Percentiles rank a stretch among this genome's conserved stretches.
phyloP scores from a whole-genome alignment of 2,329 filamentous ascomycete genomes.

The Aspergillus arachidicola region DNA sequence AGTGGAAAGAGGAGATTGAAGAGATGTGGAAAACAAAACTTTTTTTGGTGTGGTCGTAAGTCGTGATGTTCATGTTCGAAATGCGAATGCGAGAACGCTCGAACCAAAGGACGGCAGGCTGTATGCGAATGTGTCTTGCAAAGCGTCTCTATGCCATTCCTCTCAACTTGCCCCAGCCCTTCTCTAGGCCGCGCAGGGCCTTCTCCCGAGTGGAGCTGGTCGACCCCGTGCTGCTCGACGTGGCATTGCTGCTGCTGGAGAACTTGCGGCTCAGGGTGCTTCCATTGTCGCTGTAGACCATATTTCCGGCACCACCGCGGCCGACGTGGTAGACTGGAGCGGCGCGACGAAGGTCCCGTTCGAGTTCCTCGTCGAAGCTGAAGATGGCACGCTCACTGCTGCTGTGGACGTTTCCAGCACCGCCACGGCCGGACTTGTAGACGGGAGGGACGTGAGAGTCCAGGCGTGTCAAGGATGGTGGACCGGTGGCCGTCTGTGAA shows the following conservation, averaged over 20 bases:
- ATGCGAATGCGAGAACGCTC: constrained; percentile 8
- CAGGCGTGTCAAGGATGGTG: constrained; percentile 55
- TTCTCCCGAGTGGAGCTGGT: constrained; percentile 37
- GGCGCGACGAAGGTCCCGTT: constrained; percentile 57
- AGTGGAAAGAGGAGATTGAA: neutral
- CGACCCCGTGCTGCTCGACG: constrained; percentile 40
- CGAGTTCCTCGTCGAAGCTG: constrained; percentile 68
- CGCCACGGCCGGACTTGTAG: constrained; percentile 55
- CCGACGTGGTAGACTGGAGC: constrained; percentile 67
- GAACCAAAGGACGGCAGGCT: neutral
- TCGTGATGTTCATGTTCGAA: constrained; percentile 25
- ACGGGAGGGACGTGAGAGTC: constrained; percentile 44
- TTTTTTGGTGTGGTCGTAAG: constrained; percentile 25
- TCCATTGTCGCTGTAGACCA: constrained; percentile 34
- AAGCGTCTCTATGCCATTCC: constrained; percentile 32
- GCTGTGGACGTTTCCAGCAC: constrained; percentile 58
- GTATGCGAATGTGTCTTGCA: neutral
- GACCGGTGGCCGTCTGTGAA: constrained; percentile 45
- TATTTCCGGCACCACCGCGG: constrained; percentile 63
- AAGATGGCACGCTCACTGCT: constrained; percentile 62
- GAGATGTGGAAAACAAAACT: constrained; percentile 16
- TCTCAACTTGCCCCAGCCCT: constrained; percentile 44
- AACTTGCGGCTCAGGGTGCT: constrained; percentile 39
- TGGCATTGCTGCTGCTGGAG: constrained; percentile 38
- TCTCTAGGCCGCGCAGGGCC: constrained; percentile 40